Evolutionary conservation across 2,329 filamentous ascomycete genomes (phyloP), one percentile per base, ranked within the genome.

Genomic region (Dactylellina cionopaga): DNA sequence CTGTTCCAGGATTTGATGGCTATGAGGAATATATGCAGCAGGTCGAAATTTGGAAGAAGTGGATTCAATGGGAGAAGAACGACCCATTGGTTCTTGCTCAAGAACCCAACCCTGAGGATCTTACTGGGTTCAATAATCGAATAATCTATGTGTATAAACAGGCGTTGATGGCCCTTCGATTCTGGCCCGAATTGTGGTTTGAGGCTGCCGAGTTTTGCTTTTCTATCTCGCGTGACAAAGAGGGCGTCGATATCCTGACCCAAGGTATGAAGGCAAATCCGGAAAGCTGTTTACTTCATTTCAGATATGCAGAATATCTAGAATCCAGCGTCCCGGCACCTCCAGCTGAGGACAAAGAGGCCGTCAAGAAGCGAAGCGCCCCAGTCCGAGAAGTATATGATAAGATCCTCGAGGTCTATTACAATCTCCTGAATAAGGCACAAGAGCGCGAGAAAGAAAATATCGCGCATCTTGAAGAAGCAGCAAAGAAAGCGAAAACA

Each of bases 61-160:
- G 96, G 95, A 90, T 99, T 75, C 84, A 89, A 3, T 99, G 93
- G 92, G 95, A 99, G 81, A 96, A 94, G 80, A 89, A 91, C 15
- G 95, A 99, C 78, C 92, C 92, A 0, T 83, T 99, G 2, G 91
- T 96, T 22, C 83, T 98, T 58, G 74, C 75, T 9, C 91, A 91
- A 78, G 85, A 89, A 1, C 68, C 68, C 3, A 64, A 65, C 39
- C 68, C 68, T 1, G 93, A 98, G 59, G 93, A 98, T 76, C 83
- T 86, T 2, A 85, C 88, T 56, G 85, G 87, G 5, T 95, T 90
- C 81, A 90, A 90, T 75, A 86, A 90, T 75, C 89, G 95, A 39
- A 87, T 98, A 41, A 81, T 97, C 5, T 96, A 96, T 80, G 90
- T 92, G 75, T 98, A 96, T 83, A 95, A 92, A 80, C 94, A 97